These are phyloP conservation scores for Musa itinerans DNA, from an alignment of 176 grass and related monocot species.

Conservation along the genomic window DNA sequence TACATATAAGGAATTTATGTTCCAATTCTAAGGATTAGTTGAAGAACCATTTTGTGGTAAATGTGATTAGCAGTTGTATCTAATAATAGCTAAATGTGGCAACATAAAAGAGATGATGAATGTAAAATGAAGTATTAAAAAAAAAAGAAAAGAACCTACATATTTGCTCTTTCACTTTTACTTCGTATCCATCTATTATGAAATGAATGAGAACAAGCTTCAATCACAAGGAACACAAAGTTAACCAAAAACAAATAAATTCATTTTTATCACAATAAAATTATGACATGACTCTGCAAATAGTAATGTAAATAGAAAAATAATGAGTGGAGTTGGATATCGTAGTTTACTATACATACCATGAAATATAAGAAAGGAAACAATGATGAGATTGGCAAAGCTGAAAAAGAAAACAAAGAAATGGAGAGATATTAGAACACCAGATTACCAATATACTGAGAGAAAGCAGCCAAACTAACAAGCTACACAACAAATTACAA, in stretches of 20 bases:
- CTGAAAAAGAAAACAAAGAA: slow-evolving; percentile 3
- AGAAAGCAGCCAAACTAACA: too few species aligned
- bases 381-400: slow-evolving; percentile 10
- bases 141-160: not conserved
- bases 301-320: not conserved
- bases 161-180: not conserved
- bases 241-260: not conserved
- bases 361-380: slow-evolving; percentile 13
- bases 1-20: too few species aligned
- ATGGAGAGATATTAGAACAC: not conserved
- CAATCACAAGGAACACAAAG: not conserved
- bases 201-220: not conserved
- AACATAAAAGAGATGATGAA: too few species aligned
- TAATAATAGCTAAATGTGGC: too few species aligned
- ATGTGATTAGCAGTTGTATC: too few species aligned
- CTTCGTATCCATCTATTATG: not conserved
- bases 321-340: not conserved
- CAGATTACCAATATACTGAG: too few species aligned
- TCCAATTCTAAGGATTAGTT: too few species aligned
- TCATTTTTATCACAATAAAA: not conserved
- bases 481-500: too few species aligned
- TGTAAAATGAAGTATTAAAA: too few species aligned
- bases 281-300: not conserved
- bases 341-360: not conserved
- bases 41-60: too few species aligned